These are phyloP conservation scores for Fusarium drepaniforme DNA, from an alignment of 2,329 filamentous ascomycete species.

Conservation along the genomic window DNA sequence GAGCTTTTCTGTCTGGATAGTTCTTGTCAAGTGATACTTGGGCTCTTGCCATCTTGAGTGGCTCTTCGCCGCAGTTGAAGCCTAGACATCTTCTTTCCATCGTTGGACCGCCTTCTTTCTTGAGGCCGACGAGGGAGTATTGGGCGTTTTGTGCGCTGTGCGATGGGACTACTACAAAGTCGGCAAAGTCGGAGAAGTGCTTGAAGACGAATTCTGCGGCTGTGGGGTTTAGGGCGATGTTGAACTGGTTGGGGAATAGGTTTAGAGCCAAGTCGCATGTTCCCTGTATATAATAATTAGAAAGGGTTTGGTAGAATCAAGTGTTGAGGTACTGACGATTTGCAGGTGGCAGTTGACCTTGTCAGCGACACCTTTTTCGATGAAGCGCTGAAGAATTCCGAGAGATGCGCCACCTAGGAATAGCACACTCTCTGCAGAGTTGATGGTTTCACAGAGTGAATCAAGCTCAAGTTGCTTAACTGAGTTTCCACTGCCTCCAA, in stretches of 20 bases:
- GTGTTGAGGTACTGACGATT: constrained; percentile 21
- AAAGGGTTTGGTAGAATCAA: neutral
- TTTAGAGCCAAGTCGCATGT: constrained; percentile 39
- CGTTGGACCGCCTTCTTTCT: constrained; percentile 20
- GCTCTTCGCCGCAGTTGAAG: constrained; percentile 41
- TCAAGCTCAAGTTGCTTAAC: constrained; percentile 16
- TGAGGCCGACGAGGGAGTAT: constrained; percentile 31
- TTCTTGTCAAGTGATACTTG: constrained; percentile 30
- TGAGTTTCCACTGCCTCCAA: constrained; percentile 4
- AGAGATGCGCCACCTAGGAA: constrained; percentile 41
- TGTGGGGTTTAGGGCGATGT: constrained; percentile 34
- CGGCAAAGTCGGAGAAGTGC: constrained; percentile 23
- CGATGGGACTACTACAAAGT: constrained; percentile 40
- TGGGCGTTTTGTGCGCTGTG: constrained; percentile 41
- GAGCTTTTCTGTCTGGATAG: constrained; percentile 25
- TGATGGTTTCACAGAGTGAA: constrained; percentile 27
- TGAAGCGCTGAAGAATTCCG: constrained; percentile 33
- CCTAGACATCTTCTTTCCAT: constrained; percentile 37
- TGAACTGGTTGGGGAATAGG: constrained; percentile 41
- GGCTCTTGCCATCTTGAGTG: constrained; percentile 31
- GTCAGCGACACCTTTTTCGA: constrained; percentile 28
- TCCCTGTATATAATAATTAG: constrained; percentile 22
- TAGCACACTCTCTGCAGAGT: constrained; percentile 26
- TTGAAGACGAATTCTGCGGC: constrained; percentile 34
- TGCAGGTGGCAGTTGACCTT: constrained; percentile 38